These are phyloP conservation scores for Cryptosporidium baileyi DNA, from an alignment of 169 alveolate species.

Conservation along the genomic window DNA sequence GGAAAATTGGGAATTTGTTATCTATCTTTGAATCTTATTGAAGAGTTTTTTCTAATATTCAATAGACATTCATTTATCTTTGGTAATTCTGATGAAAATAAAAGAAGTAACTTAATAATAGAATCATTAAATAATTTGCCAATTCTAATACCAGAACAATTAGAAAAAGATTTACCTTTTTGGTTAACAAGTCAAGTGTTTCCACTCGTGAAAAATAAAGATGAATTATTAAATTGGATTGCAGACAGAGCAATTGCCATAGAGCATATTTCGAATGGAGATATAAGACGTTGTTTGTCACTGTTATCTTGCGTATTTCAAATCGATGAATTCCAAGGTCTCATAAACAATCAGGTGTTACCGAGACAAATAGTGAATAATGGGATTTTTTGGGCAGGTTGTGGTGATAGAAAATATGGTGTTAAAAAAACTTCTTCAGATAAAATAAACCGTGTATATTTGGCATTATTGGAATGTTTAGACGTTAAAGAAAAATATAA, in stretches of 20 bases:
- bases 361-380: constrained; percentile 61
- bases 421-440: not conserved
- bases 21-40: constrained; percentile 18
- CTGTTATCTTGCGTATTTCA: constrained; percentile 19
- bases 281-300: constrained; percentile 21
- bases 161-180: constrained; percentile 34
- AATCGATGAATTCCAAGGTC: constrained; percentile 1
- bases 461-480: constrained; percentile 42
- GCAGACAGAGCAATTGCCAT: constrained; percentile 54
- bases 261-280: constrained; percentile 51
- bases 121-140: constrained; percentile 40
- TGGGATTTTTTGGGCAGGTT: constrained; percentile 69
- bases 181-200: constrained; percentile 55
- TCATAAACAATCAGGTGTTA: not conserved
- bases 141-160: constrained; percentile 8
- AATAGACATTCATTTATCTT: constrained; percentile 14
- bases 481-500: constrained; percentile 37
- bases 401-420: constrained; percentile 39
- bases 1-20: constrained; percentile 19
- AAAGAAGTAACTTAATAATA: constrained; percentile 14
- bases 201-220: constrained; percentile 26
- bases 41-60: constrained; percentile 37
- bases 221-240: constrained; percentile 35
- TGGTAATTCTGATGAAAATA: constrained; percentile 26
- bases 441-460: constrained; percentile 19